Evolutionary conservation across 2,329 filamentous ascomycete species (phyloP).

Genomic region (Fusarium udum): DNA sequence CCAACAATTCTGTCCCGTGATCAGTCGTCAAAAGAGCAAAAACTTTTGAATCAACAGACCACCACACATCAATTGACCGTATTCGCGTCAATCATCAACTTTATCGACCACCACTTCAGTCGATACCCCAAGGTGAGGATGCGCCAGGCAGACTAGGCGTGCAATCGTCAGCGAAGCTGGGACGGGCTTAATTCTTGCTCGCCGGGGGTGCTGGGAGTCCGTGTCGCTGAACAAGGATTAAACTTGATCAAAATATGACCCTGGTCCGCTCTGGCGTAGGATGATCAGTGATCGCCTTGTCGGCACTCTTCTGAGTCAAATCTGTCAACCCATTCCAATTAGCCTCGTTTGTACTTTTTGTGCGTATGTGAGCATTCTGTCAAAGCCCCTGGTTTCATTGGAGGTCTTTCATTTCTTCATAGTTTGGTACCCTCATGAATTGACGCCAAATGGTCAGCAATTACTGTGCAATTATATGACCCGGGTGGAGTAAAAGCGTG

Average conservation of each 20-base stretch:
- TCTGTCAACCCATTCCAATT: constrained; percentile 43
- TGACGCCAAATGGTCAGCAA: not conserved
- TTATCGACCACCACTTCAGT: constrained; percentile 36
- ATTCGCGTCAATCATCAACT: constrained; percentile 37
- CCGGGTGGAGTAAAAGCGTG: not conserved
- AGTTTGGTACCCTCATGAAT: constrained; percentile 4
- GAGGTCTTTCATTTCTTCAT: constrained; percentile 12
- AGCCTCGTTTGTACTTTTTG: constrained; percentile 42
- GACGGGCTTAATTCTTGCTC: constrained; percentile 26
- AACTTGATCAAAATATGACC: constrained; percentile 19
- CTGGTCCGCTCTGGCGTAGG: constrained; percentile 23
- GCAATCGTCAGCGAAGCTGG: constrained; percentile 32
- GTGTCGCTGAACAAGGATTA: constrained; percentile 36
- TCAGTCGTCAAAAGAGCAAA: constrained; percentile 8
- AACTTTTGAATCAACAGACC: not conserved
- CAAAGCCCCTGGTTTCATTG: constrained; percentile 19
- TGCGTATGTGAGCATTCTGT: constrained; percentile 31
- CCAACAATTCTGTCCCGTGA: constrained; percentile 22
- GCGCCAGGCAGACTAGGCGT: constrained; percentile 10
- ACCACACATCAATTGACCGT: constrained; percentile 24
- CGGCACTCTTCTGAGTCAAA: constrained; percentile 43
- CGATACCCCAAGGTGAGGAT: constrained; percentile 26
- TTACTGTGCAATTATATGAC: not conserved
- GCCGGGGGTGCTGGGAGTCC: constrained; percentile 31
- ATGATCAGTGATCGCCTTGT: constrained; percentile 41